Evolutionary conservation across 2,329 filamentous ascomycete species (phyloP).

Genomic region (Graphilbum ipis-grandicollis): DNA sequence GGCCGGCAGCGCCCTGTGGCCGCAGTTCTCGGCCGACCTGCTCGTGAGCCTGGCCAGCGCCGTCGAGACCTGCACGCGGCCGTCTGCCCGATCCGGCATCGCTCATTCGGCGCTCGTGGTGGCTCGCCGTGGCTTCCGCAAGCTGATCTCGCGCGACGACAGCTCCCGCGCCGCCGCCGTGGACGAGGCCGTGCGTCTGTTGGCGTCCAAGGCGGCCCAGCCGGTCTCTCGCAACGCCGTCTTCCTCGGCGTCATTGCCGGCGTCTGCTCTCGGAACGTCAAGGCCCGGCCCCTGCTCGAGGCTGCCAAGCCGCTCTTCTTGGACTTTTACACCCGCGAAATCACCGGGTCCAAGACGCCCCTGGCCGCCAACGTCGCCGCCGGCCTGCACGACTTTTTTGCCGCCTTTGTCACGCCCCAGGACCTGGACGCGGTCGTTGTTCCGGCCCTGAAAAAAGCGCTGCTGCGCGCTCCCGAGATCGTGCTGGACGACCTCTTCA

Average conservation of each 20-base stretch:
- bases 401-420: constrained; percentile 51
- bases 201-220: constrained; percentile 51
- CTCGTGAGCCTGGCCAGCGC: constrained; percentile 53
- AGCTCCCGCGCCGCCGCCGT: constrained; percentile 43
- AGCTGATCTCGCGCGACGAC: constrained; percentile 44
- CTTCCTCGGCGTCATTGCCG: constrained; percentile 71
- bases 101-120: constrained; percentile 59
- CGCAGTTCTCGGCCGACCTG: constrained; percentile 45
- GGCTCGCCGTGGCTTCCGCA: constrained; percentile 63
- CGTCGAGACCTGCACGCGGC: constrained; percentile 60
- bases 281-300: constrained; percentile 45
- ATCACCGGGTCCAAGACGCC: constrained; percentile 61
- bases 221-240: constrained; percentile 54
- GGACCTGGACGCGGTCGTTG: constrained; percentile 57
- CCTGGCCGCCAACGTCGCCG: constrained; percentile 54
- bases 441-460: constrained; percentile 75
- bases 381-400: constrained; percentile 71
- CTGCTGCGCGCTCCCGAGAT: constrained; percentile 82
- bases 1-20: constrained; percentile 43
- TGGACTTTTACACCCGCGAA: constrained; percentile 72
- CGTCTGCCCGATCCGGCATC: constrained; percentile 45
- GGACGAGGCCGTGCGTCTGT: constrained; percentile 40
- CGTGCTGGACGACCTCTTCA: constrained; percentile 62
- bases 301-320: constrained; percentile 51
- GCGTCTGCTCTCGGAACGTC: constrained; percentile 60